Conservation (phyloP, 305 asterid genomes). For the Ajuga reptans region DNA sequence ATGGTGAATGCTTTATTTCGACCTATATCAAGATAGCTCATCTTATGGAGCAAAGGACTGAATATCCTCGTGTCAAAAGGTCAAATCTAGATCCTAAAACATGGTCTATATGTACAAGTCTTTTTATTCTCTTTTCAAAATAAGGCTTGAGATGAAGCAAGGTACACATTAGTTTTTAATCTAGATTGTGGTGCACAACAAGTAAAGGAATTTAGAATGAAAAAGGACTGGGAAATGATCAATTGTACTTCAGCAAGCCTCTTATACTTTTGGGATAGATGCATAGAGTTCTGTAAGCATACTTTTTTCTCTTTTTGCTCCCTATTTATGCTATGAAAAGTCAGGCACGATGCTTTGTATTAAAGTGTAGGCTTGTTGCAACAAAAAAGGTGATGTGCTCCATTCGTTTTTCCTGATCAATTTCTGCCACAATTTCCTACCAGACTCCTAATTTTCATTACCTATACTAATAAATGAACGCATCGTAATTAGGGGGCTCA, state of each 20-base stretch:
- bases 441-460: background rate
- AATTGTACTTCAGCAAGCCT: background rate
- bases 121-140: background rate
- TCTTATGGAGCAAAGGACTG: constrained; percentile 12
- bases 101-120: background rate
- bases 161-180: background rate
- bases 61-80: constrained; percentile 12
- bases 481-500: background rate
- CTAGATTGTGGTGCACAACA: background rate
- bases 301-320: background rate
- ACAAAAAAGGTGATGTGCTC: background rate
- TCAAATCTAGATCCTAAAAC: constrained; percentile 8
- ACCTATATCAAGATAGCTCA: background rate
- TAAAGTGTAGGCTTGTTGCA: background rate
- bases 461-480: background rate
- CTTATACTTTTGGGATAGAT: background rate
- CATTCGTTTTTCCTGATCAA: background rate
- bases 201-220: background rate
- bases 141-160: background rate
- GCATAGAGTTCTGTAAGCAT: background rate
- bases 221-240: background rate
- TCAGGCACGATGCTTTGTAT: background rate
- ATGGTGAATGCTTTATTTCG: background rate
- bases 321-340: background rate
- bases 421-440: background rate